phyloP scores from a whole-genome alignment of 371 early-diverging fungal genomes.

The Mucor saturninus region DNA sequence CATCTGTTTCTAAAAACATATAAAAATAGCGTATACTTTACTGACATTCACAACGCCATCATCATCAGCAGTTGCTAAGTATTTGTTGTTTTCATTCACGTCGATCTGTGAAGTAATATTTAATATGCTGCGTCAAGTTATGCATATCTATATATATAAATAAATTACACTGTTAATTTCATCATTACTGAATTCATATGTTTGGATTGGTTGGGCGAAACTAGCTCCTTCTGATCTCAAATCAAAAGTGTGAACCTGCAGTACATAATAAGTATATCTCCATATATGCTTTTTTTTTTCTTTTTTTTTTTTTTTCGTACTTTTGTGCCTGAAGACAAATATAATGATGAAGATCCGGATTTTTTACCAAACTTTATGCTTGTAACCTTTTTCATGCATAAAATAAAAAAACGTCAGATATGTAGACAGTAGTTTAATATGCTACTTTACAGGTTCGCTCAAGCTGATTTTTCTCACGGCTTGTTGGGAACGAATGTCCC shows the following conservation, averaged over 20 bases:
- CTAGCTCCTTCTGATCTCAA: constrained; percentile 38
- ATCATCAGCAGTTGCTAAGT: constrained; percentile 50
- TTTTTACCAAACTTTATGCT: constrained; percentile 46
- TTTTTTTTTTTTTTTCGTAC: constrained; percentile 17
- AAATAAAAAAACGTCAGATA: neutral
- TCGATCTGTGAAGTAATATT: constrained; percentile 39
- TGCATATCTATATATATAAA: neutral
- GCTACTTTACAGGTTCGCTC: constrained; percentile 35
- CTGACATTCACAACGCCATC: constrained; percentile 46
- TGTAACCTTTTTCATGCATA: constrained; percentile 31
- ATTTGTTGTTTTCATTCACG: constrained; percentile 44
- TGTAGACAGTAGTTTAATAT: neutral
- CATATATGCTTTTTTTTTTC: neutral
- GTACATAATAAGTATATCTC: too few species aligned
- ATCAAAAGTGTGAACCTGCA: constrained; percentile 46
- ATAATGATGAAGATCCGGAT: constrained; percentile 26
- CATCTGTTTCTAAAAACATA: too few species aligned
- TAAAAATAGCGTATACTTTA: constrained; percentile 13
- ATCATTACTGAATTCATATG: constrained; percentile 43
- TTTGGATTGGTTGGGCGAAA: constrained; percentile 27
- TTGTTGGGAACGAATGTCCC: constrained; percentile 38
- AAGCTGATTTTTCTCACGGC: constrained; percentile 41
- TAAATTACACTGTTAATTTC: constrained; percentile 48
- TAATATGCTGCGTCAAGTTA: neutral
- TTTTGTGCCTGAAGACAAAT: constrained; percentile 44